Evolutionary conservation across 1,139 yeast genomes (phyloP).

Genomic region (Entelexis sorbosivorans): DNA sequence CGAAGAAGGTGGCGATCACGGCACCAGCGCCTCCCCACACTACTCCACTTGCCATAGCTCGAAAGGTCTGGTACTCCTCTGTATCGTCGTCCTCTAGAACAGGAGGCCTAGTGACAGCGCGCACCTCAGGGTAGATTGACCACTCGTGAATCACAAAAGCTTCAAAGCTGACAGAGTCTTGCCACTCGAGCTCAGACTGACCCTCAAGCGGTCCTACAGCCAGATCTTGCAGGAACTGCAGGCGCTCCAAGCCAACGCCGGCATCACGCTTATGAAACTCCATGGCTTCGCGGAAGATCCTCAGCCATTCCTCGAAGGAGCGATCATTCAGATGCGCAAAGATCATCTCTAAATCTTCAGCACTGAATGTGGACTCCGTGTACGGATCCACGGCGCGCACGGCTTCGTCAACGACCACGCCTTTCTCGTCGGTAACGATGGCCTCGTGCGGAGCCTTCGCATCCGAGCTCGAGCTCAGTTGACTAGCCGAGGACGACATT

Average conservation of each 20-base stretch:
- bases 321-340: conserved; percentile 14
- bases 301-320: conserved; percentile 31
- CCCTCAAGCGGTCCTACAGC: conserved; percentile 21
- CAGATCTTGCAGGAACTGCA: conserved; percentile 26
- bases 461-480: background rate
- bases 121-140: conserved; percentile 43
- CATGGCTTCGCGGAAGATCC: conserved; percentile 33
- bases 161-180: conserved; percentile 30
- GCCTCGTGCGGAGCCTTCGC: background rate
- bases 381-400: background rate
- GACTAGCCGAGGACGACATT: background rate
- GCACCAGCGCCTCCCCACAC: conserved; percentile 46
- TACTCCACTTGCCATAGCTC: conserved; percentile 27
- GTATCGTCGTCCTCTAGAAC: background rate
- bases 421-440: background rate
- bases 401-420: background rate
- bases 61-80: conserved; percentile 9
- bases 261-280: conserved; percentile 39
- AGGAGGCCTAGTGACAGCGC: conserved; percentile 39
- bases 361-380: background rate
- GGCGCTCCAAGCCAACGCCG: conserved; percentile 31
- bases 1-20: conserved; percentile 45
- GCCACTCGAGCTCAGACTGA: conserved; percentile 25
- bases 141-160: conserved; percentile 36
- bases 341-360: conserved; percentile 17